A percentile compares a stretch with the other conserved stretches of the same genome.
These are phyloP conservation scores for Populus euphratica DNA, from an alignment of 345 rosid species.

Conservation along the genomic window DNA sequence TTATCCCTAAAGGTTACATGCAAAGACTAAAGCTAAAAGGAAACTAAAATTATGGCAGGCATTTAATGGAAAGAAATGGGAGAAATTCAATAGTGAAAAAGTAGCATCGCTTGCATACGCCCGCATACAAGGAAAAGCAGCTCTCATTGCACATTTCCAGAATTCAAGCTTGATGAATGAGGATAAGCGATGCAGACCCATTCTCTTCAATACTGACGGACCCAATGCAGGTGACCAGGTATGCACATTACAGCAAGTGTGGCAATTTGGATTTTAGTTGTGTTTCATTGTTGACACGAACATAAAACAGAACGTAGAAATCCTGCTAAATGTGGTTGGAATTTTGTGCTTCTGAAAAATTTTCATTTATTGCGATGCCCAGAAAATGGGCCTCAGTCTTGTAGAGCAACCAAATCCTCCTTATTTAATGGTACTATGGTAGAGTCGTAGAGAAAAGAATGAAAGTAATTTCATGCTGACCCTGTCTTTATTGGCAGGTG, in stretches of 20 bases:
- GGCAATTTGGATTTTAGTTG: neutral
- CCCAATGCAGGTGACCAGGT: conserved; percentile 80
- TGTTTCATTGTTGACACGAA: neutral
- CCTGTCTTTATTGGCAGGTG: conserved; percentile 32
- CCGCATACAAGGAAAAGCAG: conserved; percentile 70
- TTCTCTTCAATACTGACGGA: conserved; percentile 67
- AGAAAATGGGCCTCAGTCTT: neutral
- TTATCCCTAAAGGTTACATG: neutral
- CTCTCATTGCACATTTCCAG: conserved; percentile 76
- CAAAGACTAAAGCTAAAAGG: conserved; percentile 6
- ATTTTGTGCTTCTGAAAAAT: neutral
- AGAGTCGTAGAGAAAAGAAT: neutral
- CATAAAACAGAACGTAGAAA: neutral
- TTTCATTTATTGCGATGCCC: neutral
- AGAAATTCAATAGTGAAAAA: conserved; percentile 75
- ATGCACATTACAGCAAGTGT: neutral
- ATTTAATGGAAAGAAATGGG: conserved; percentile 80
- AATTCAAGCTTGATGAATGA: conserved; percentile 82
- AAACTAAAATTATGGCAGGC: conserved; percentile 33
- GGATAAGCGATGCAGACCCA: conserved; percentile 70
- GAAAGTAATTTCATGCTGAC: neutral
- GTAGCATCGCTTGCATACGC: conserved; percentile 73
- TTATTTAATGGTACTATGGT: neutral
- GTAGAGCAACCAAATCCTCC: neutral
- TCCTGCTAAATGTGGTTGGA: neutral